Evolutionary conservation across 129 eudicot genomes (phyloP).

Genomic region (Ambrosia trifida): DNA sequence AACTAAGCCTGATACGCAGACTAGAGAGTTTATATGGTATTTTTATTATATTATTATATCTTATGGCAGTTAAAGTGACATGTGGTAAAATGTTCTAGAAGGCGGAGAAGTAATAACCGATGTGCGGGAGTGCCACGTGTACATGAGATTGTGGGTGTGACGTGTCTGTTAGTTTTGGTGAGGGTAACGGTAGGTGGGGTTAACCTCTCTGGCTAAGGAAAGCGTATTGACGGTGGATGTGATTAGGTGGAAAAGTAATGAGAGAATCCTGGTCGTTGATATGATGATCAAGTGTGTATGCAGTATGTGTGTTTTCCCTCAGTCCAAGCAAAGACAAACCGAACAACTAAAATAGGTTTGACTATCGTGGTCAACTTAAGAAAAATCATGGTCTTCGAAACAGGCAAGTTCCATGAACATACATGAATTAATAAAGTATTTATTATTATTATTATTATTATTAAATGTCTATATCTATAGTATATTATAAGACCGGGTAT

Average conservation of each 20-base stretch:
- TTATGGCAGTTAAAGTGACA: slow-evolving; percentile 20
- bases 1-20: background rate
- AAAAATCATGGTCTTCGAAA: background rate
- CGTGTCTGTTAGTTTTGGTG: slow-evolving; percentile 11
- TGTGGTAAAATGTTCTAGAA: slow-evolving; percentile 16
- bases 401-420: background rate
- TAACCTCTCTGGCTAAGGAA: slow-evolving; percentile 11
- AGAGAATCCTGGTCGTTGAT: slow-evolving; percentile 14
- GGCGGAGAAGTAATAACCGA: slow-evolving; percentile 7
- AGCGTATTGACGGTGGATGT: slow-evolving; percentile 7
- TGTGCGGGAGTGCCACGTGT: slow-evolving; percentile 25
- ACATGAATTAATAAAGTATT: background rate
- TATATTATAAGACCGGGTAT: no score
- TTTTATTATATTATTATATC: no score
- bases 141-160: slow-evolving; percentile 5
- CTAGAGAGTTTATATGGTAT: background rate
- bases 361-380: background rate
- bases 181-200: slow-evolving; percentile 4
- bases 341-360: background rate
- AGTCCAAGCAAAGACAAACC: slow-evolving; percentile 16
- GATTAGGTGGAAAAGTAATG: slow-evolving; percentile 1
- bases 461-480: no score
- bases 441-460: no score
- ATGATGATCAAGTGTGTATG: background rate
- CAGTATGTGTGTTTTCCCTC: background rate